Conservation (phyloP, 805 yeast genomes). For the Lipomyces sp. region DNA sequence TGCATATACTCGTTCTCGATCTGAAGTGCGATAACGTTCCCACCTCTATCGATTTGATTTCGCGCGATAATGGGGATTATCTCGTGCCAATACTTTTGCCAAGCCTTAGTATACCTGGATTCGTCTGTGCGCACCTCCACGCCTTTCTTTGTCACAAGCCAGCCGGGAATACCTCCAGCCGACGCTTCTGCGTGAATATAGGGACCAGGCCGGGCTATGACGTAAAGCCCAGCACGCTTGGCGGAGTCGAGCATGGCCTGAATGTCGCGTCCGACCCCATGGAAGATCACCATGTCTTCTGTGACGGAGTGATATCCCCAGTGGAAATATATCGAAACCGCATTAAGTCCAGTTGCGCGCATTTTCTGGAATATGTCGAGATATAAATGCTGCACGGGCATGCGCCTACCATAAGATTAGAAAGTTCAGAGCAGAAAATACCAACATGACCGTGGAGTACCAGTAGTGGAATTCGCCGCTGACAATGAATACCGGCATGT, state of each 20-base stretch:
- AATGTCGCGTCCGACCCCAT: constrained; percentile 27
- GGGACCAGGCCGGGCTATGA: constrained; percentile 31
- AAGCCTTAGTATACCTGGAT: constrained; percentile 16
- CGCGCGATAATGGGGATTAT: constrained; percentile 26
- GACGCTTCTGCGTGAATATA: constrained; percentile 28
- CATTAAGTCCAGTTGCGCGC: constrained; percentile 31
- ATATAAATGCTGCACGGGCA: constrained; percentile 26
- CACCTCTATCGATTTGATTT: constrained; percentile 25
- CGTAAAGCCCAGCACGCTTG: constrained; percentile 27
- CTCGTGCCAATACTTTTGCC: constrained; percentile 18
- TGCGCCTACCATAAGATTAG: constrained; percentile 12
- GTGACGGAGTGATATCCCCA: constrained; percentile 29
- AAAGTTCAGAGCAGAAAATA: not conserved
- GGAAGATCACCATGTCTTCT: constrained; percentile 16
- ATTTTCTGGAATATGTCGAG: constrained; percentile 31
- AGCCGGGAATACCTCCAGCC: constrained; percentile 30
- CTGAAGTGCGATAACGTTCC: constrained; percentile 28
- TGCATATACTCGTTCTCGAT: constrained; percentile 21
- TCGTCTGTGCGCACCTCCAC: constrained; percentile 23
- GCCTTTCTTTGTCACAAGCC: constrained; percentile 20
- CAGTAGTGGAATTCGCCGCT: constrained; percentile 33
- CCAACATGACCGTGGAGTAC: not conserved
- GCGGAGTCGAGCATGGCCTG: constrained; percentile 27
- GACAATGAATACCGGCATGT: constrained; percentile 22
- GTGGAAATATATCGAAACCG: constrained; percentile 28